Percentiles rank a stretch among this genome's conserved stretches.
Conservation (phyloP, 768 basidiomycete species). For the Pulveroboletus sp. region DNA sequence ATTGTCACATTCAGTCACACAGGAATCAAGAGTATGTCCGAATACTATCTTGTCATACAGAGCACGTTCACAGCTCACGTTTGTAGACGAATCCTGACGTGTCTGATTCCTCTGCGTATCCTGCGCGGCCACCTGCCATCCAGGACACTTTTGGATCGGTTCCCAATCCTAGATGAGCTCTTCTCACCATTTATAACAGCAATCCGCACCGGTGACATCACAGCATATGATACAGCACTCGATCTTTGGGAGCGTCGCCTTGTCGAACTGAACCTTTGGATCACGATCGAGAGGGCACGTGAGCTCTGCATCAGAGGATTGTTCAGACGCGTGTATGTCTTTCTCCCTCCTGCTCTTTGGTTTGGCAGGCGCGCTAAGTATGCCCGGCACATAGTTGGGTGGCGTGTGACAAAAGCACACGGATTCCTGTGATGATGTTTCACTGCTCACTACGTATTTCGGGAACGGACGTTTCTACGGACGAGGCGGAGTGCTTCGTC, state of each 20-base stretch:
- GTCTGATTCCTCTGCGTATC: conserved; percentile 85
- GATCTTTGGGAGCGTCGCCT: conserved; percentile 65
- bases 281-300: conserved; percentile 82
- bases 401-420: conserved; percentile 61
- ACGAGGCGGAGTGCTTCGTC: conserved; percentile 89
- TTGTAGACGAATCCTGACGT: conserved; percentile 80
- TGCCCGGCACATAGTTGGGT: conserved; percentile 59
- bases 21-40: conserved; percentile 78
- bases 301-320: conserved; percentile 82
- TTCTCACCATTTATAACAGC: conserved; percentile 80
- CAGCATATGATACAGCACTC: conserved; percentile 75
- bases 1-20: conserved; percentile 65
- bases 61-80: neutral
- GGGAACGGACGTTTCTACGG: conserved; percentile 62
- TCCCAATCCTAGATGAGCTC: conserved; percentile 66
- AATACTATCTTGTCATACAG: neutral
- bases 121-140: conserved; percentile 86
- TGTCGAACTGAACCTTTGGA: conserved; percentile 82
- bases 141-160: conserved; percentile 58
- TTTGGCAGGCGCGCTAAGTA: neutral
- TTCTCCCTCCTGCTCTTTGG: neutral
- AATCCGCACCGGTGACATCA: conserved; percentile 71
- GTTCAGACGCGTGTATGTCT: conserved; percentile 69
- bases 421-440: conserved; percentile 80
- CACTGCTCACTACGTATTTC: conserved; percentile 69